These are phyloP conservation scores for Pythium scleroteichum DNA, from an alignment of 352 stramenopile species.

Conservation along the genomic window DNA sequence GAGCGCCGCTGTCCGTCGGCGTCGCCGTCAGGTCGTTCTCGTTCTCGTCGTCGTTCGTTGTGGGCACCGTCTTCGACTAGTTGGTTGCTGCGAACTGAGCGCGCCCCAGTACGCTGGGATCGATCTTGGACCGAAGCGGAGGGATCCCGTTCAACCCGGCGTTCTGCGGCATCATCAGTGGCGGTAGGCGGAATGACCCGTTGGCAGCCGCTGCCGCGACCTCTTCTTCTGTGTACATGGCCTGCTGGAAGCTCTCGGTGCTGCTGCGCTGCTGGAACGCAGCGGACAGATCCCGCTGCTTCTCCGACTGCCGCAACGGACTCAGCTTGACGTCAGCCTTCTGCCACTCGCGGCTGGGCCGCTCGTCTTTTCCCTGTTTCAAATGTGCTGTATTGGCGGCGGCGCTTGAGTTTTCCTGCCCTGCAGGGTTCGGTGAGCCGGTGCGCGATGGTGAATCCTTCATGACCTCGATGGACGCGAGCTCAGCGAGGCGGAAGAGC, in stretches of 20 bases:
- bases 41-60: neutral
- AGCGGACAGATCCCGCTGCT: slow-evolving; percentile 27
- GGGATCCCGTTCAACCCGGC: slow-evolving; percentile 52
- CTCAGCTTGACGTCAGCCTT: slow-evolving; percentile 67
- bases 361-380: slow-evolving; percentile 34
- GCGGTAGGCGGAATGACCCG: slow-evolving; percentile 51
- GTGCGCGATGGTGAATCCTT: slow-evolving; percentile 19
- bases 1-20: slow-evolving; percentile 9
- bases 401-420: slow-evolving; percentile 24
- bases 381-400: slow-evolving; percentile 12
- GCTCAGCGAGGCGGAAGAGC: slow-evolving; percentile 73
- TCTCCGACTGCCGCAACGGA: slow-evolving; percentile 42
- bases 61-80: slow-evolving; percentile 17
- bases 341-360: slow-evolving; percentile 53
- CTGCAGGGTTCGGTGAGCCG: slow-evolving; percentile 16
- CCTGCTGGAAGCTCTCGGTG: slow-evolving; percentile 20
- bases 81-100: slow-evolving; percentile 53
- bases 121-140: slow-evolving; percentile 78
- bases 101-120: slow-evolving; percentile 60
- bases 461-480: slow-evolving; percentile 78
- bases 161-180: slow-evolving; percentile 52
- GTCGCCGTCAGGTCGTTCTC: neutral
- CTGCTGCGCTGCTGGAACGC: slow-evolving; percentile 18
- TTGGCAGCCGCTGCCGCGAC: slow-evolving; percentile 26
- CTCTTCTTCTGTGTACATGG: slow-evolving; percentile 52